Base-by-base conservation (phyloP, 2,329 filamentous ascomycete genomes). In the Fusarium haematococcum region DNA sequence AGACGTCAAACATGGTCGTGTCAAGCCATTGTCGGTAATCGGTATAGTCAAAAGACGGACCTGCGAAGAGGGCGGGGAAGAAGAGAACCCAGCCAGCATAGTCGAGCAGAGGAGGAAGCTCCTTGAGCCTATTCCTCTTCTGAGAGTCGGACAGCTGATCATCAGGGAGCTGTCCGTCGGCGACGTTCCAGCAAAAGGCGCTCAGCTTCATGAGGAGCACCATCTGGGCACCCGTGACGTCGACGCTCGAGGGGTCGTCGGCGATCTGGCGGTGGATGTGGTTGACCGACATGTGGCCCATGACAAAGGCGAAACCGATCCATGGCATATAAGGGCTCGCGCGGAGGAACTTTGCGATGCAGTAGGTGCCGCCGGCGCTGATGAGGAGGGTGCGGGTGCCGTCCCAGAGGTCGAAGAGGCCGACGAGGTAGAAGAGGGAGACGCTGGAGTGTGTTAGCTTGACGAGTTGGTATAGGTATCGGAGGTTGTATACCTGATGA, bases 171-270 rank as follows among this genome's bases (percentile, higher is more conserved):
- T 92, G 91, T 23, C 97, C 97, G 82, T 99, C 97, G 79, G 97
- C 95, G 10, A 98, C 92, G 81, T 98, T 98, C 97, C 97, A 99
- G 85, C 95, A 97, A 81, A 99, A 99, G 6, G 96, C 94, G 25
- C 92, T 95, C 39, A 99, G 90, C 84, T 99, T 99, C 95, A 99
- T 99, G 73, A 98, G 92, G 77, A 98, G 85, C 37, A 99, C 97
- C 97, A 99, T 99, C 83, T 99, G 97, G 1, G 96, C 95, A 45
- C 93, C 95, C 0, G 96, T 98, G 76, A 99, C 95, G 81, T 99
- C 97, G 68, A 98, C 88, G 2, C 85, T 84, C 43, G 89, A 87
- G 0, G 94, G 90, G 70, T 91, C 88, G 76, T 93, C 88, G 43
- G 89, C 85, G 43, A 91, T 89, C 83, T 97, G 95, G 43, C 97